phyloP scores from a whole-genome alignment of 2,329 filamentous ascomycete species.

The Metarhizium guizhouense region DNA sequence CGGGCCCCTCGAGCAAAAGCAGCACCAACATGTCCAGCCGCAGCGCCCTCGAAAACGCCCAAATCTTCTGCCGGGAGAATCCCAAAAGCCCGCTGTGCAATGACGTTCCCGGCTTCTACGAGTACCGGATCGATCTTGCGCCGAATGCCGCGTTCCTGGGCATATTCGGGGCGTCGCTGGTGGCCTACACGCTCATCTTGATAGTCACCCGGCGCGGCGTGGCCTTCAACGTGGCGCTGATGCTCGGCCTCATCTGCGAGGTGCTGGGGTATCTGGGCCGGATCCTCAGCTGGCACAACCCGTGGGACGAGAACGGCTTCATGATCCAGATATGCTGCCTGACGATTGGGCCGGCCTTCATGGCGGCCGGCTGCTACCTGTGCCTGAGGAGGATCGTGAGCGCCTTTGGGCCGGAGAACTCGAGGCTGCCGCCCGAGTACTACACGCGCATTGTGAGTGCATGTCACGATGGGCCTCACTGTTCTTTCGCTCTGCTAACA shows the following conservation, averaged over 20 bases:
- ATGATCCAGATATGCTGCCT: conserved; percentile 52
- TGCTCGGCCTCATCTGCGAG: conserved; percentile 44
- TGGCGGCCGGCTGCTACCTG: conserved; percentile 56
- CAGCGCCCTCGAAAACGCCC: neutral
- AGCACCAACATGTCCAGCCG: neutral
- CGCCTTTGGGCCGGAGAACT: conserved; percentile 38
- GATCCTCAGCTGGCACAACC: conserved; percentile 44
- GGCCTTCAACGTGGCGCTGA: conserved; percentile 44
- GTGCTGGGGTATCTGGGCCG: conserved; percentile 51
- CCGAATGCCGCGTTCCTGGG: conserved; percentile 43
- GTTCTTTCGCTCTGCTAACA: neutral
- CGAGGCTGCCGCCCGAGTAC: conserved; percentile 34
- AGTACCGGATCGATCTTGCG: conserved; percentile 39
- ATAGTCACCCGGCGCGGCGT: conserved; percentile 36
- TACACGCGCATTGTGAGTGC: conserved; percentile 39
- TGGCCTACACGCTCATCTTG: conserved; percentile 32
- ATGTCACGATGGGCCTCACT: neutral
- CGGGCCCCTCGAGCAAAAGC: too few relatives aligned
- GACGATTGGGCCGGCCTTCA: conserved; percentile 56
- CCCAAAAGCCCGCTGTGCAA: conserved; percentile 19
- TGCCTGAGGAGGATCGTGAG: conserved; percentile 43
- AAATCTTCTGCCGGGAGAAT: conserved; percentile 13
- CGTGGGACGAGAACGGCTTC: conserved; percentile 38
- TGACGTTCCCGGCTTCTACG: conserved; percentile 32
- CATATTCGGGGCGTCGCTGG: conserved; percentile 36